Evolutionary conservation across 2,329 filamentous ascomycete genomes (phyloP).

Genomic region (Aureobasidium namibiae): DNA sequence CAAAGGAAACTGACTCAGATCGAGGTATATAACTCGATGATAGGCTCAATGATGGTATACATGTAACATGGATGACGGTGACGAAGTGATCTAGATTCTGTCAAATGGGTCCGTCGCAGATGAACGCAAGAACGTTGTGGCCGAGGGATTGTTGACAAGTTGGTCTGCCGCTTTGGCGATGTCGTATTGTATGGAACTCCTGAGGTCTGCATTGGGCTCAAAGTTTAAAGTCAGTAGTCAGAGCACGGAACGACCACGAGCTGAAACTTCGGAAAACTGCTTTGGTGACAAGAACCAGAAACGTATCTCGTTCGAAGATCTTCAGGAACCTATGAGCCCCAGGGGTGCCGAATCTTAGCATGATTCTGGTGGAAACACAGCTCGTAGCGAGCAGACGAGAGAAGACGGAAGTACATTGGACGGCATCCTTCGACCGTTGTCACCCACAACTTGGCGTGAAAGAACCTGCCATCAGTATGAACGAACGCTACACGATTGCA

Average conservation of each 20-base stretch:
- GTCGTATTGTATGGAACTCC: not conserved
- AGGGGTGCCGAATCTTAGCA: not conserved
- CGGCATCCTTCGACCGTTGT: not conserved
- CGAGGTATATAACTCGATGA: not conserved
- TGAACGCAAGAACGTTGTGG: not conserved
- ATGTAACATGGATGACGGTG: not conserved
- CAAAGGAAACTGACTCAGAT: not conserved
- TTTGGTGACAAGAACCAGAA: not conserved
- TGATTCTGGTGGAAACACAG: not conserved
- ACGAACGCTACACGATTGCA: not conserved
- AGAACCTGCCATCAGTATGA: not conserved
- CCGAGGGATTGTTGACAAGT: not conserved
- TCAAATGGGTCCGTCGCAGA: not conserved
- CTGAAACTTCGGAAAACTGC: not conserved
- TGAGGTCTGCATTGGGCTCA: constrained; percentile 3
- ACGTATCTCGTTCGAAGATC: not conserved
- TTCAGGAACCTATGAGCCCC: not conserved
- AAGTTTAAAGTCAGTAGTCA: not conserved
- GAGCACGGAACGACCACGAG: not conserved
- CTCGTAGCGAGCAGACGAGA: not conserved
- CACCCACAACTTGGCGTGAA: not conserved
- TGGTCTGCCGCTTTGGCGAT: not conserved
- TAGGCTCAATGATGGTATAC: not conserved
- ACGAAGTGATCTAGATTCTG: not conserved
- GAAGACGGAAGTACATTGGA: not conserved